phyloP scores from a whole-genome alignment of 768 basidiomycete species.

The Polyporus arcularius region DNA sequence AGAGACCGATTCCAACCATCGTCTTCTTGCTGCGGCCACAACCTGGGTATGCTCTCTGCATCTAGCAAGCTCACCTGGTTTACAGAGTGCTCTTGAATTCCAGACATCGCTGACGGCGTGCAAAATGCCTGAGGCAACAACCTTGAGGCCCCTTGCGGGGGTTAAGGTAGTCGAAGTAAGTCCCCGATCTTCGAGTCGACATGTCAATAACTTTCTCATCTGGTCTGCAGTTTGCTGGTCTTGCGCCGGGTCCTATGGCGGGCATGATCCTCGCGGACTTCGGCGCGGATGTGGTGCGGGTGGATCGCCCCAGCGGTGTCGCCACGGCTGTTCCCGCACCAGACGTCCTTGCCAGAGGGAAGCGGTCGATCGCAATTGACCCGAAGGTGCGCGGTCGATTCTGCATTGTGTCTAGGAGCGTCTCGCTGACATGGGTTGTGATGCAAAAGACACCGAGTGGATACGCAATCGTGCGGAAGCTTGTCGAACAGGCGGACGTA shows the following conservation, averaged over 20 bases:
- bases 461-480: slow-evolving; percentile 50
- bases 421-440: not conserved
- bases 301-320: slow-evolving; percentile 53
- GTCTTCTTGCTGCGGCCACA: no score
- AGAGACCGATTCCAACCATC: no score
- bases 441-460: slow-evolving; percentile 44
- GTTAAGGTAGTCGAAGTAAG: slow-evolving; percentile 27
- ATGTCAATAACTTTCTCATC: not conserved
- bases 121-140: not conserved
- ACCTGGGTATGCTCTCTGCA: no score
- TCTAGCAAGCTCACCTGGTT: no score
- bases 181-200: not conserved
- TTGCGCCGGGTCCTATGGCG: slow-evolving; percentile 81
- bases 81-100: no score
- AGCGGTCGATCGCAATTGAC: slow-evolving; percentile 74
- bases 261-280: slow-evolving; percentile 78
- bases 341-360: slow-evolving; percentile 68
- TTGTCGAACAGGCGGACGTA: slow-evolving; percentile 72
- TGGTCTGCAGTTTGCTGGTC: slow-evolving; percentile 65
- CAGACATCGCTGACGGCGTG: no score
- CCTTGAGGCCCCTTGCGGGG: slow-evolving; percentile 18
- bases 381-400: slow-evolving; percentile 44
- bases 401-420: not conserved
- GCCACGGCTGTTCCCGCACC: slow-evolving; percentile 24
- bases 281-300: slow-evolving; percentile 73